Conservation (phyloP, 345 rosid genomes). For the Mangifera indica region DNA sequence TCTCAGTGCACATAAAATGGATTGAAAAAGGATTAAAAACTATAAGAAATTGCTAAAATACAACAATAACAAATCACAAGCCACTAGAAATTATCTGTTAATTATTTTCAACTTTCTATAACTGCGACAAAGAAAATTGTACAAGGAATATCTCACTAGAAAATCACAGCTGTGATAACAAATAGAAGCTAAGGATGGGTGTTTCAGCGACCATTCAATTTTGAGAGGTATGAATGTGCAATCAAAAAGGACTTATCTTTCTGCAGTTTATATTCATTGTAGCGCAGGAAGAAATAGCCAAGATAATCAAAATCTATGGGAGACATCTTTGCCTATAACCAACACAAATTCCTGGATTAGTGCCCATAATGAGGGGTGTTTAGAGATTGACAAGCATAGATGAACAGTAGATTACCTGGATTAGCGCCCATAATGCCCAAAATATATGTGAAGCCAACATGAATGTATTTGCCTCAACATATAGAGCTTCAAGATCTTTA, state of each 20-base stretch:
- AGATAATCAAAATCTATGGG: constrained; percentile 85
- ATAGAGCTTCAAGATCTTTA: constrained; percentile 59
- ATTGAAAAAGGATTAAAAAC: not conserved
- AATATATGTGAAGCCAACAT: constrained; percentile 77
- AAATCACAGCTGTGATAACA: not conserved
- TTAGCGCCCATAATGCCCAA: constrained; percentile 96
- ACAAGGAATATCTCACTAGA: constrained; percentile 3
- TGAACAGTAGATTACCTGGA: constrained; percentile 57
- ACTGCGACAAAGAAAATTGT: constrained; percentile 12
- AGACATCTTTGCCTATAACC: constrained; percentile 83
- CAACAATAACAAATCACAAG: not conserved
- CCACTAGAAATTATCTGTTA: not conserved
- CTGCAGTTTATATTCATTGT: constrained; percentile 79
- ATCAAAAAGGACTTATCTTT: constrained; percentile 51
- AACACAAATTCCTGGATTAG: not conserved
- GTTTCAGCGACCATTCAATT: constrained; percentile 20
- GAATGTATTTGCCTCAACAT: constrained; percentile 64
- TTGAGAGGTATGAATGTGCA: constrained; percentile 53
- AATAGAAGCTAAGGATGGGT: not conserved
- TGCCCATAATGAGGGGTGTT: not conserved
- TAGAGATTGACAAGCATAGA: not conserved
- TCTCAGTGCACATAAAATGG: not conserved
- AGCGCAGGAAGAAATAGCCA: constrained; percentile 79
- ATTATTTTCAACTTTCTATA: constrained; percentile 4
- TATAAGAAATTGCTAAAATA: not conserved